Percentiles rank a stretch among this genome's conserved stretches.
phyloP scores from a whole-genome alignment of 2,329 filamentous ascomycete genomes.

The Bipolaris zeicola region DNA sequence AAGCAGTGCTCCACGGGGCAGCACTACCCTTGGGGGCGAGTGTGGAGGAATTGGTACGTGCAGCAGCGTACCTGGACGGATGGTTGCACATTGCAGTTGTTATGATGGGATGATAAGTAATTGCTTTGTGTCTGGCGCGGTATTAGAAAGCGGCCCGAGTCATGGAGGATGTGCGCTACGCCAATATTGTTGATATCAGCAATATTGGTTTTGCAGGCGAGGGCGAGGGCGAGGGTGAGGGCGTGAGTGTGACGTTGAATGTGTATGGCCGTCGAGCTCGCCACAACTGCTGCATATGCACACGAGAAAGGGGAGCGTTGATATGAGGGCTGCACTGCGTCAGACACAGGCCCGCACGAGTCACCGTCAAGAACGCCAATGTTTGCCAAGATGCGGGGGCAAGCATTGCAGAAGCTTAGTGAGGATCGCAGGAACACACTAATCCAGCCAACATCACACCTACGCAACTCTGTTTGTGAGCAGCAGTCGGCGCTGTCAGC shows the following conservation, averaged over 20 bases:
- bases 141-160: constrained; percentile 4
- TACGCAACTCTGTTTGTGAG: constrained; percentile 7
- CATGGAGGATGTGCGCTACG: constrained; percentile 11
- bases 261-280: not conserved
- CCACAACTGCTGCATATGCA: not conserved
- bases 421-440: constrained; percentile 17
- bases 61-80: constrained; percentile 87
- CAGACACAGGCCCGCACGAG: not conserved
- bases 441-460: constrained; percentile 17
- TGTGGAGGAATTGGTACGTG: constrained; percentile 80
- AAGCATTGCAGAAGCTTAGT: constrained; percentile 25
- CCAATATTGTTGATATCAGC: constrained; percentile 1
- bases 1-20: constrained; percentile 83
- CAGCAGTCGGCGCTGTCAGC: constrained; percentile 14
- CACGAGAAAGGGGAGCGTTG: not conserved
- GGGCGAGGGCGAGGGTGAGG: too few relatives aligned
- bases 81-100: constrained; percentile 84
- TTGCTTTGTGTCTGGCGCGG: constrained; percentile 1
- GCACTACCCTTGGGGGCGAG: constrained; percentile 79
- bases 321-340: not conserved
- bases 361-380: not conserved
- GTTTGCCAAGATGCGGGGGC: constrained; percentile 18
- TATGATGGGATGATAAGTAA: constrained; percentile 63
- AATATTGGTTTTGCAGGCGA: constrained; percentile 8
- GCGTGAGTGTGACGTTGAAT: not conserved